phyloP scores from a whole-genome alignment of 768 basidiomycete genomes.

The Pulveroboletus sp. region DNA sequence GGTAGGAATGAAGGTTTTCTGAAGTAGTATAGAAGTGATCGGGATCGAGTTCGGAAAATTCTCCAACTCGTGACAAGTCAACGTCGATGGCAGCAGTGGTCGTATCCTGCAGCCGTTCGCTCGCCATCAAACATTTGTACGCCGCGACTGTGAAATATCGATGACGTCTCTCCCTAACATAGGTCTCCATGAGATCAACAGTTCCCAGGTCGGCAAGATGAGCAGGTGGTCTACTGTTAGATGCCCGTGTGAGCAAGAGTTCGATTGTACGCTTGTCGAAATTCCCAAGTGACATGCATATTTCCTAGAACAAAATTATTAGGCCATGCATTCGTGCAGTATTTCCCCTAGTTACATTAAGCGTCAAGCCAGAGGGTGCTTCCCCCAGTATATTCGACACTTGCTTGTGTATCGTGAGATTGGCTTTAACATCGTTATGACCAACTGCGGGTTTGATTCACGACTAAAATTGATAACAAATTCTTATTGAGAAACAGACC shows the following conservation, averaged over 20 bases:
- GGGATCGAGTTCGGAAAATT: constrained; percentile 44
- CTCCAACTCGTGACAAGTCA: constrained; percentile 50
- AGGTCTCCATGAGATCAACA: constrained; percentile 71
- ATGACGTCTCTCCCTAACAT: constrained; percentile 81
- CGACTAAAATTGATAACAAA: background rate
- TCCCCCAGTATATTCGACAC: constrained; percentile 70
- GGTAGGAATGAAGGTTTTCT: constrained; percentile 39
- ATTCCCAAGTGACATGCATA: constrained; percentile 55
- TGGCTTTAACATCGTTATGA: constrained; percentile 47
- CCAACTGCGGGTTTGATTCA: constrained; percentile 22
- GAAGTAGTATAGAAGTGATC: constrained; percentile 53
- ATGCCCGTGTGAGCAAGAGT: constrained; percentile 67
- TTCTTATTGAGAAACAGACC: constrained; percentile 24
- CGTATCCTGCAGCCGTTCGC: constrained; percentile 60
- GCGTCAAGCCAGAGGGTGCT: constrained; percentile 62
- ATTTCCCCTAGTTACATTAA: constrained; percentile 47
- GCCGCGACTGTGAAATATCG: constrained; percentile 75
- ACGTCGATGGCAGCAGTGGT: constrained; percentile 41
- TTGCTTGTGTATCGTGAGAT: constrained; percentile 73
- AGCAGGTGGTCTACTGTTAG: constrained; percentile 57
- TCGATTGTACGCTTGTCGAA: constrained; percentile 84
- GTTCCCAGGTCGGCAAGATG: constrained; percentile 73
- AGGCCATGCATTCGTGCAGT: background rate
- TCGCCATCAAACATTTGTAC: constrained; percentile 58
- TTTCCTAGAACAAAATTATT: constrained; percentile 44